These are phyloP conservation scores for Yamadazyma atmosphaerica DNA, from an alignment of 1,139 yeast species.

Conservation along the genomic window DNA sequence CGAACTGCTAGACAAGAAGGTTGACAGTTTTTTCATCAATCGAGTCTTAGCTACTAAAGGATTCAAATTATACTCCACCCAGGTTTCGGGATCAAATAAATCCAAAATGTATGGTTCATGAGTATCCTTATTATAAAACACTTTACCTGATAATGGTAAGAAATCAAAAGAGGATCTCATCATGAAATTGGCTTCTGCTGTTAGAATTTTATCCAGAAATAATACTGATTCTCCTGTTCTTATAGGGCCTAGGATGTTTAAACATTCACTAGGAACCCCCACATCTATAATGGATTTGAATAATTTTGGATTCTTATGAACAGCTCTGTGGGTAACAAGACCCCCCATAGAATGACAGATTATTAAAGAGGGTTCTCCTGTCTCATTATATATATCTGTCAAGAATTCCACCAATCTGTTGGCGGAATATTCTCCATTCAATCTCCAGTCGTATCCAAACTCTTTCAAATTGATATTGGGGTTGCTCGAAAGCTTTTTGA, in stretches of 20 bases:
- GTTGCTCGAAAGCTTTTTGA: slow-evolving; percentile 53
- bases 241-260: slow-evolving; percentile 83
- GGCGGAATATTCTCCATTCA: slow-evolving; percentile 58
- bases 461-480: slow-evolving; percentile 66
- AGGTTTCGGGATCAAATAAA: slow-evolving; percentile 74
- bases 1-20: not conserved
- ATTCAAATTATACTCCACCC: slow-evolving; percentile 75
- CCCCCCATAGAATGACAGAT: slow-evolving; percentile 97
- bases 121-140: slow-evolving; percentile 63
- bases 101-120: slow-evolving; percentile 65
- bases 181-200: slow-evolving; percentile 81
- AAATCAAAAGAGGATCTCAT: slow-evolving; percentile 84
- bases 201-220: slow-evolving; percentile 69
- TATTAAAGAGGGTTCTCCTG: slow-evolving; percentile 60
- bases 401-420: slow-evolving; percentile 51
- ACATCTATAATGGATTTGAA: slow-evolving; percentile 76
- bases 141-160: slow-evolving; percentile 71
- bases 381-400: slow-evolving; percentile 34
- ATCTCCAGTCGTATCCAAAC: slow-evolving; percentile 91
- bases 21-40: slow-evolving; percentile 11
- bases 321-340: slow-evolving; percentile 72
- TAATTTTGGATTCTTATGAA: slow-evolving; percentile 65
- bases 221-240: slow-evolving; percentile 80
- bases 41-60: slow-evolving; percentile 65
- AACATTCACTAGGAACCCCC: slow-evolving; percentile 83